phyloP scores from a whole-genome alignment of 345 rosid species.

The Acer saccharum region DNA sequence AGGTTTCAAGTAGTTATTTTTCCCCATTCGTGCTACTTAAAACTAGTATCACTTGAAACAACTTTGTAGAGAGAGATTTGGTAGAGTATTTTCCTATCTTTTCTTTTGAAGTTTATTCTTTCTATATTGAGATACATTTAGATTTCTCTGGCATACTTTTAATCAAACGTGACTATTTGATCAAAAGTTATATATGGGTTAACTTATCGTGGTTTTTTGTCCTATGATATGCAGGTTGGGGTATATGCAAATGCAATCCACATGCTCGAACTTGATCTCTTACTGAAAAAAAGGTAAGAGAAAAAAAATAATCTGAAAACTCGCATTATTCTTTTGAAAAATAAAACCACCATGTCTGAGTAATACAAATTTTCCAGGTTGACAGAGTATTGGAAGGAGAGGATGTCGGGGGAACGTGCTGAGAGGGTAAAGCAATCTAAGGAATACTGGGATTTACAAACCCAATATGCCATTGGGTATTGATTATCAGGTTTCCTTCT shows the following conservation, averaged over 20 bases:
- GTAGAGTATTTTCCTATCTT: background rate
- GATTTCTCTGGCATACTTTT: background rate
- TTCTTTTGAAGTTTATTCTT: background rate
- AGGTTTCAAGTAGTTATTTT: background rate
- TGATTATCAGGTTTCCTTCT: constrained; percentile 19
- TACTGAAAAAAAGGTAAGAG: constrained; percentile 37
- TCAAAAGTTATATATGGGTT: background rate
- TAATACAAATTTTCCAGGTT: constrained; percentile 44
- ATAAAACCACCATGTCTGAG: background rate
- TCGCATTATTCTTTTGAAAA: background rate
- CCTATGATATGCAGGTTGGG: too few species aligned
- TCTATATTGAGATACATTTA: background rate
- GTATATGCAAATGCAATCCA: too few species aligned
- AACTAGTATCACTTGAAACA: background rate
- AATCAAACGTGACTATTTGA: background rate
- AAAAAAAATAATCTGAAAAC: background rate
- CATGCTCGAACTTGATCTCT: too few species aligned
- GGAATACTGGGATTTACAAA: constrained; percentile 72
- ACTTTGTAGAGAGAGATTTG: background rate
- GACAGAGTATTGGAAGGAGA: constrained; percentile 76
- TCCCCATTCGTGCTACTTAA: background rate
- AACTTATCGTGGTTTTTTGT: too few species aligned
- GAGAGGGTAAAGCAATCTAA: constrained; percentile 75
- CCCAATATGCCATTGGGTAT: constrained; percentile 61
- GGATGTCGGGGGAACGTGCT: constrained; percentile 54